phyloP scores from a whole-genome alignment of 257 asterid genomes.

The Solanum piurae region DNA sequence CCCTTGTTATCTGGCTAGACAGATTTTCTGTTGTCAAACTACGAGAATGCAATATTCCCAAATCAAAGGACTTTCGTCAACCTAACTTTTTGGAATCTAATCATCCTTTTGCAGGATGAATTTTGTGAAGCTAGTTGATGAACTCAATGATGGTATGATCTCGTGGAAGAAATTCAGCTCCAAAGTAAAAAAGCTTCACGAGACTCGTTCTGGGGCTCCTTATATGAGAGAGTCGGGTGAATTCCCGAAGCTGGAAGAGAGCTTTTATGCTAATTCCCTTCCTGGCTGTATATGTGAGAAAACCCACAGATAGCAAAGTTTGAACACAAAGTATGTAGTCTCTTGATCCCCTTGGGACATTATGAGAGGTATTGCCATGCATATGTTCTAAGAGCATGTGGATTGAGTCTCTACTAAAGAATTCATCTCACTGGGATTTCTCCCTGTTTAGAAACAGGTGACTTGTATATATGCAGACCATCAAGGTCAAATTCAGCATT shows the following conservation, averaged over 20 bases:
- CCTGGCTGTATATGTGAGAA: slow-evolving; percentile 88
- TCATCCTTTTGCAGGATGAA: slow-evolving; percentile 45
- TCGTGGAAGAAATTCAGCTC: slow-evolving; percentile 79
- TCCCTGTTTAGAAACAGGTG: neutral
- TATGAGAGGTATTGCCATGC: neutral
- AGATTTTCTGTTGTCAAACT: neutral
- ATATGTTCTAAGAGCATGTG: neutral
- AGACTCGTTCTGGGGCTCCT: slow-evolving; percentile 71
- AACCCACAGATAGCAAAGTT: slow-evolving; percentile 18
- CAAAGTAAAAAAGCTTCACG: slow-evolving; percentile 64
- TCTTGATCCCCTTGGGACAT: neutral
- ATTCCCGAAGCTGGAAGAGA: slow-evolving; percentile 88
- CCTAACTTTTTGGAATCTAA: neutral
- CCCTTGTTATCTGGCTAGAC: neutral
- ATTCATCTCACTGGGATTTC: neutral
- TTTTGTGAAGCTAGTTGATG: slow-evolving; percentile 74
- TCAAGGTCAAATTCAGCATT: neutral
- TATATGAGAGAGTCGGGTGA: slow-evolving; percentile 74
- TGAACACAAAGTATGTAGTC: neutral
- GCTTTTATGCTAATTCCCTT: slow-evolving; percentile 85
- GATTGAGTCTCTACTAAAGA: neutral
- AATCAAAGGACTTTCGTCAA: neutral
- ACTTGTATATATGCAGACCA: neutral
- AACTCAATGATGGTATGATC: slow-evolving; percentile 57
- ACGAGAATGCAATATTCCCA: neutral